Evolutionary conservation across 2,329 filamentous ascomycete genomes (phyloP).

Genomic region (Fusarium nanum): DNA sequence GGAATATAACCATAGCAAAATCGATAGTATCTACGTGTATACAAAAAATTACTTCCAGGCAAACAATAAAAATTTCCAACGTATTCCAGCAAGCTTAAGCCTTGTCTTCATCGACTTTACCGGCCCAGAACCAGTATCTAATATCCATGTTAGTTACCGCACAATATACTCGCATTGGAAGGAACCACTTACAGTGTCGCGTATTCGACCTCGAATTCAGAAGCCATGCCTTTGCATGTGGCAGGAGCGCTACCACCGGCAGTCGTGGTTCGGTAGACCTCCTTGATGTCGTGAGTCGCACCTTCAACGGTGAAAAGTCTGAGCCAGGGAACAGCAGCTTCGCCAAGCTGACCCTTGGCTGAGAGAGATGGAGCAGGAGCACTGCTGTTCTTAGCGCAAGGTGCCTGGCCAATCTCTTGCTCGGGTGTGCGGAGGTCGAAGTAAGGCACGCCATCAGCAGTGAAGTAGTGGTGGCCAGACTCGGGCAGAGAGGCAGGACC

Average conservation of each 20-base stretch:
- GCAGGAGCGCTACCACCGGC: slow-evolving; percentile 81
- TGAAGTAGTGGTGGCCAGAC: slow-evolving; percentile 86
- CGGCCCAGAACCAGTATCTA: slow-evolving; percentile 48
- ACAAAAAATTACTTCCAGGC: slow-evolving; percentile 14
- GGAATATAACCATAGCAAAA: slow-evolving; percentile 36
- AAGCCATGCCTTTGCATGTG: slow-evolving; percentile 74
- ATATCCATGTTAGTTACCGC: slow-evolving; percentile 28
- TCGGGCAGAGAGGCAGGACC: slow-evolving; percentile 71
- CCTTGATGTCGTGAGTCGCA: slow-evolving; percentile 72
- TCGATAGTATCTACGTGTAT: slow-evolving; percentile 32
- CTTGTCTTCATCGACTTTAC: slow-evolving; percentile 27
- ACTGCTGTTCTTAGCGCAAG: slow-evolving; percentile 71
- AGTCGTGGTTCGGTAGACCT: slow-evolving; percentile 87
- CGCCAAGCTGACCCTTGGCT: slow-evolving; percentile 68
- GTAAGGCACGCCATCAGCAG: slow-evolving; percentile 74
- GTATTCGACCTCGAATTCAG: slow-evolving; percentile 80
- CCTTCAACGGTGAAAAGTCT: slow-evolving; percentile 68
- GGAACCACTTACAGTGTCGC: slow-evolving; percentile 78
- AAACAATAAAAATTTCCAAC: slow-evolving; percentile 4
- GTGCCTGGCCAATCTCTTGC: slow-evolving; percentile 67
- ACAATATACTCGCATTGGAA: background rate
- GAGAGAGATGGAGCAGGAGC: slow-evolving; percentile 72
- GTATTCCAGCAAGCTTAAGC: slow-evolving; percentile 1
- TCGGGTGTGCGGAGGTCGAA: slow-evolving; percentile 78
- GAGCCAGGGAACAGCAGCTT: slow-evolving; percentile 83